Evolutionary conservation across 192 early-diverging fungal genomes (phyloP), one percentile per base, ranked within the genome.

Genomic region (Coemansia sp.): DNA sequence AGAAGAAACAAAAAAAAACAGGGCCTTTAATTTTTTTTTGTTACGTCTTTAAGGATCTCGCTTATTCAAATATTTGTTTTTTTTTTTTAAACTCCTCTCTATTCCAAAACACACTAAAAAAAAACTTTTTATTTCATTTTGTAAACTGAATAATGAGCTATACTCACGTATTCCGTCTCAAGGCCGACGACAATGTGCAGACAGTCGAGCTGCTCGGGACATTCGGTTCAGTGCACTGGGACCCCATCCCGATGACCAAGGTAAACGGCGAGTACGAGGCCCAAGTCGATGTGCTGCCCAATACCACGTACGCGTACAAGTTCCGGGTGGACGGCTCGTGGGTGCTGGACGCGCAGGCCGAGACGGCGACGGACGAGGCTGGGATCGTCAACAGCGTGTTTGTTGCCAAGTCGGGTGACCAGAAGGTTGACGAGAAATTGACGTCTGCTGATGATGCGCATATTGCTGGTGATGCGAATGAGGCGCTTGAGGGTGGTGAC

Each of bases 281-380:
- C 6, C 58, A 51, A 9, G 48, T 77, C 16, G 56, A 56, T 19
- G 28, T 77, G 33, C 27, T 42, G 3, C 52, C 67, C 0, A 60
- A 23, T 0, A 63, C 63, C 0, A 22, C 25, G 24, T 77, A 67
- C 25, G 24, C 58, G 30, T 77, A 77, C 74, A 77, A 77, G 60
- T 77, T 49, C 64, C 62, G 60, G 46, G 74, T 77, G 7, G 60
- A 77, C 24, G 74, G 67, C 31, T 64, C 67, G 31, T 77, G 74
- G 74, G 54, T 56, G 32, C 60, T 77, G 14, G 74, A 77, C 60
- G 27, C 67, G 24, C 49, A 23, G 10, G 74, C 74, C 18, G 56
- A 58, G 12, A 69, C 61, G 0, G 42, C 67, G 1, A 44, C 44
- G 18, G 67, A 69, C 33, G 73, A 65, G 12, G 73, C 58, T 7